Percentiles rank a stretch among this genome's conserved stretches.
Conservation (phyloP, 2,329 filamentous ascomycete genomes). For the Xylogone sp. region DNA sequence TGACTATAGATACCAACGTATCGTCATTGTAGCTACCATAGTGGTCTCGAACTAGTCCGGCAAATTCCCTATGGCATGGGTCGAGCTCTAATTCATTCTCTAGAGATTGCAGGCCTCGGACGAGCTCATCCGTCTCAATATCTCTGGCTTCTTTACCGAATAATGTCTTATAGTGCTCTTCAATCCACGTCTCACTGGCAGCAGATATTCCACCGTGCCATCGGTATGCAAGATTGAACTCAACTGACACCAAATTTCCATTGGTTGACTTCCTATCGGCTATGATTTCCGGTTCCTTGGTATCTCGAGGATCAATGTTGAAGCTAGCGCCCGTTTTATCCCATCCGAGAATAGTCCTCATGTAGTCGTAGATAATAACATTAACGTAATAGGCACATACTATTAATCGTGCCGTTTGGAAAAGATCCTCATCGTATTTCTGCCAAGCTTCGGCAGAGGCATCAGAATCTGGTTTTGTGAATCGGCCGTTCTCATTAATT, state of each 20-base stretch:
- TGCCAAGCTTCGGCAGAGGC: slow-evolving; percentile 48
- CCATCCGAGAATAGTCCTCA: slow-evolving; percentile 54
- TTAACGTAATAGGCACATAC: slow-evolving; percentile 73
- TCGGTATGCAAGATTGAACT: slow-evolving; percentile 84
- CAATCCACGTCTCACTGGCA: background rate
- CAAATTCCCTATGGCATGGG: slow-evolving; percentile 64
- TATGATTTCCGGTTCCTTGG: slow-evolving; percentile 47
- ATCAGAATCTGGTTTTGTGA: slow-evolving; percentile 39
- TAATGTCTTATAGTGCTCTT: background rate
- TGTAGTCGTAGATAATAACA: slow-evolving; percentile 73
- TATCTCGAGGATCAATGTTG: slow-evolving; percentile 71
- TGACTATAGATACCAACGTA: slow-evolving; percentile 66
- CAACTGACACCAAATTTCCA: slow-evolving; percentile 78
- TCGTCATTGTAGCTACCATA: slow-evolving; percentile 70
- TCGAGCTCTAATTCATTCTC: slow-evolving; percentile 38
- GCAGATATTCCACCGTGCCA: slow-evolving; percentile 36
- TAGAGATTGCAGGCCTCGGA: too few species aligned
- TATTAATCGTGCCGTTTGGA: slow-evolving; percentile 70
- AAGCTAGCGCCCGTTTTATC: slow-evolving; percentile 45
- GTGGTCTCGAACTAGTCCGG: slow-evolving; percentile 56
- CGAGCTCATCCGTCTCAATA: slow-evolving; percentile 42
- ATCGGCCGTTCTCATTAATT: slow-evolving; percentile 79
- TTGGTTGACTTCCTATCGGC: slow-evolving; percentile 61
- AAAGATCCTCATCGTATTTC: slow-evolving; percentile 71
- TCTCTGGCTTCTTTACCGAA: slow-evolving; percentile 43